Base-by-base conservation (phyloP, 2,329 filamentous ascomycete genomes). In the Trichophyton mentagrophytes region DNA sequence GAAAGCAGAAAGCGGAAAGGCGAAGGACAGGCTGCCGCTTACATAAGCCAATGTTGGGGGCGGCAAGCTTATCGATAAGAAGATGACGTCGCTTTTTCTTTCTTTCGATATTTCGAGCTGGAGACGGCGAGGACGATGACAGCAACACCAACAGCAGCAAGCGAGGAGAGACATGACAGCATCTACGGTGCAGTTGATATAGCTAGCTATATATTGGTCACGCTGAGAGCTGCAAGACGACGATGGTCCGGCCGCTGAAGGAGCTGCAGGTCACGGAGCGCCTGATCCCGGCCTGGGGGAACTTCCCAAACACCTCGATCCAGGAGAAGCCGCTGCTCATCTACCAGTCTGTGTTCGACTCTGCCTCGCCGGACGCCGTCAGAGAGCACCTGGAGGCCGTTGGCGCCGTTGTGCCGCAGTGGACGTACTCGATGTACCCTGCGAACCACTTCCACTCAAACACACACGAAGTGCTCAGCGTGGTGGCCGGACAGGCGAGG, bases 341-440 rank as follows among this genome's bases (percentile, higher is more conserved):
- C 69, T 88, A 88, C 72, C 84, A 85, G 68, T 75, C 73, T 13
- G 81, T 77, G 40, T 86, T 88, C 65, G 69, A 73, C 3, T 68
- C 73, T 15, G 17, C 36, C 36, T 75, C 77, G 3, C 73, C 82
- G 2, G 75, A 77, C 2, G 68, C 75, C 1, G 80, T 87, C 56
- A 81, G 86, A 67, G 68, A 76, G 0, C 84, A 85, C 64, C 76
- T 89, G 4, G 68, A 69, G 5, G 67, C 70, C 2, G 69, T 82
- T 15, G 79, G 78, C 6, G 80, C 82, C 38, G 84, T 86, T 2
- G 68, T 67, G 1, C 84, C 86, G 0, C 82, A 85, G 67, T 88
- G 85, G 85, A 78, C 82, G 27, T 87, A 84, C 71, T 83, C 82
- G 15, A 88, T 88, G 85, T 88, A 85, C 70, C 71, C 69, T 40